Percentiles rank a stretch among this genome's conserved stretches.
These are phyloP conservation scores for Globisporangium yorkense DNA, from an alignment of 352 stramenopile genomes.

Conservation along the genomic window DNA sequence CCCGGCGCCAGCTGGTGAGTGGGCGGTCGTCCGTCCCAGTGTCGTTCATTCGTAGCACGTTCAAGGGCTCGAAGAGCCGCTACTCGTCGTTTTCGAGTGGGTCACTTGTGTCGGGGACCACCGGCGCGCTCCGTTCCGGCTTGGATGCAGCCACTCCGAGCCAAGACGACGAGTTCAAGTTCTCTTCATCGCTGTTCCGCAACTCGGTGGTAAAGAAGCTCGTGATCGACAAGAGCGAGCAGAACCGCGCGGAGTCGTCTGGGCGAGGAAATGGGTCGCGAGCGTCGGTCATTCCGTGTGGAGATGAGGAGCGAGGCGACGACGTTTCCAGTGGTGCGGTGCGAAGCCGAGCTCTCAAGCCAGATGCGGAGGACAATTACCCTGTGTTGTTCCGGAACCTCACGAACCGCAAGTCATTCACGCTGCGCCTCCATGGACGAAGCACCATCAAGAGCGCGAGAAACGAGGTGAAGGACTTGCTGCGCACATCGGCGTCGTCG, in stretches of 20 bases:
- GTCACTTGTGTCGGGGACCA: constrained; percentile 9
- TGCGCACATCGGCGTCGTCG: constrained; percentile 34
- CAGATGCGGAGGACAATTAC: constrained; percentile 51
- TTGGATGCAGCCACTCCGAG: constrained; percentile 14
- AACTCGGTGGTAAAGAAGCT: constrained; percentile 51
- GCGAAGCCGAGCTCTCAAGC: constrained; percentile 28
- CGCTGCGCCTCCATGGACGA: constrained; percentile 38
- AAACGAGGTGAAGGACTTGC: constrained; percentile 50
- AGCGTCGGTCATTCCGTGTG: constrained; percentile 51
- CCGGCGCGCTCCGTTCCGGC: constrained; percentile 12
- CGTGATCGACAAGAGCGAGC: constrained; percentile 49
- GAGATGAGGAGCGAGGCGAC: constrained; percentile 35
- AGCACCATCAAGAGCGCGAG: constrained; percentile 53
- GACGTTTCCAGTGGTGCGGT: constrained; percentile 17
- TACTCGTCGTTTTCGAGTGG: constrained; percentile 44
- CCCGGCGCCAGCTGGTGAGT: constrained; percentile 47
- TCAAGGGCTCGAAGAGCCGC: constrained; percentile 65
- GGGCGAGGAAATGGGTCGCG: constrained; percentile 16
- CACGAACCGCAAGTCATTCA: constrained; percentile 66
- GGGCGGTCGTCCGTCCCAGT: constrained; percentile 54
- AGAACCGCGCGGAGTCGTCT: constrained; percentile 9
- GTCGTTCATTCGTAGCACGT: constrained; percentile 68
- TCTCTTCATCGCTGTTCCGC: constrained; percentile 57
- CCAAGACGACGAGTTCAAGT: constrained; percentile 56
- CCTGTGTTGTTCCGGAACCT: constrained; percentile 58